phyloP scores from a whole-genome alignment of 2,329 filamentous ascomycete genomes.

The Beauveria sp. region DNA sequence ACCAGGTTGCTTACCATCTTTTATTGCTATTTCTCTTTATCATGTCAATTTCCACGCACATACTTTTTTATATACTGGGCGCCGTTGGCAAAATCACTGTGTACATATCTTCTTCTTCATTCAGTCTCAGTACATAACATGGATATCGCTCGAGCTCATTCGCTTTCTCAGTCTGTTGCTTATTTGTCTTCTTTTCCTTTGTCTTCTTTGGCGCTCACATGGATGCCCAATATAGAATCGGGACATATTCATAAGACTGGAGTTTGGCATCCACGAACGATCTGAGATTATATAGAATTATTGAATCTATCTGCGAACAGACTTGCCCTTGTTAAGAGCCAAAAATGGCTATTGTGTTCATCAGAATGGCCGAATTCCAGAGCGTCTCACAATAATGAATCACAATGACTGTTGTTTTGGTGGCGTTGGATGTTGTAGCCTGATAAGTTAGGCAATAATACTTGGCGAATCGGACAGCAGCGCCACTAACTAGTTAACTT shows the following conservation, averaged over 20 bases:
- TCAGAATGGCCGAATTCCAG: not conserved
- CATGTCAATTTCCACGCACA: constrained; percentile 15
- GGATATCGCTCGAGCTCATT: not conserved
- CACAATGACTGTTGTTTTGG: not conserved
- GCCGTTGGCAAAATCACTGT: not conserved
- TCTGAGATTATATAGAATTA: not conserved
- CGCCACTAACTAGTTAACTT: not conserved
- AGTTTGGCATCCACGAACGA: constrained; percentile 1
- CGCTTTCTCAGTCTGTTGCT: constrained; percentile 7
- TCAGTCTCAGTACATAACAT: not conserved
- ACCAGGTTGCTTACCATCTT: constrained; percentile 4
- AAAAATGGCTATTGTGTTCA: not conserved
- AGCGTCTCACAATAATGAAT: not conserved
- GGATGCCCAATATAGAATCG: constrained; percentile 27
- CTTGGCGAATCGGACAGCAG: not conserved
- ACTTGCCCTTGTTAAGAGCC: not conserved
- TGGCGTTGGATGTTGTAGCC: not conserved
- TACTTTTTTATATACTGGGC: constrained; percentile 13
- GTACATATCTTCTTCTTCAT: constrained; percentile 9
- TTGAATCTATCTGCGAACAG: not conserved
- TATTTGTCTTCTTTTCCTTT: constrained; percentile 13
- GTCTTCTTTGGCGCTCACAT: constrained; percentile 18
- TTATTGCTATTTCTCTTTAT: constrained; percentile 3
- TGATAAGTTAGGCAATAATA: constrained; percentile 1
- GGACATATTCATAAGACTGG: constrained; percentile 14